A percentile compares a stretch with the other conserved stretches of the same genome.
These are phyloP conservation scores for Penicillium sp. DNA, from an alignment of 2,329 filamentous ascomycete species.

Conservation along the genomic window DNA sequence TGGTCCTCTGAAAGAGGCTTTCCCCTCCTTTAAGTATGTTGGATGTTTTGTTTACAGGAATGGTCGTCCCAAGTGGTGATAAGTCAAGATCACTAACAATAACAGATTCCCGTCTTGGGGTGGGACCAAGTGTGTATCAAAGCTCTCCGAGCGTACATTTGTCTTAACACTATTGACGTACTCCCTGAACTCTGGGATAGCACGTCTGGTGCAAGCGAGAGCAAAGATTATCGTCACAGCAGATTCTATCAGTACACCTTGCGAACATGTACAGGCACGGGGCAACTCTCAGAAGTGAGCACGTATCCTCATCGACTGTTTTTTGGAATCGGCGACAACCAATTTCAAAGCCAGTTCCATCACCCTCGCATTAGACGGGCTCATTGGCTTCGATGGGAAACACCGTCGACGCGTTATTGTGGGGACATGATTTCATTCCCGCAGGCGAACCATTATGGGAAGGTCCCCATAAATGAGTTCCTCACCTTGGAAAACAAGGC, in stretches of 20 bases:
- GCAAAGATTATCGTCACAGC: conserved; percentile 6
- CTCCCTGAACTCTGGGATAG: conserved; percentile 4
- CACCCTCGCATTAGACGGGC: neutral
- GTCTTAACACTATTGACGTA: conserved; percentile 5
- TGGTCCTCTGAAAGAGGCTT: neutral
- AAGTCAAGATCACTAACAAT: neutral
- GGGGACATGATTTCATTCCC: neutral
- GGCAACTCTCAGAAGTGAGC: neutral
- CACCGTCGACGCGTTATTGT: too few relatives aligned
- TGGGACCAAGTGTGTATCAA: conserved; percentile 4
- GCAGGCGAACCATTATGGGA: neutral
- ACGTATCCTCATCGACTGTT: conserved; percentile 5
- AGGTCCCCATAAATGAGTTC: neutral
- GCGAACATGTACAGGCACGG: neutral
- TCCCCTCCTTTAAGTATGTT: neutral
- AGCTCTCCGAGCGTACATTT: conserved; percentile 5
- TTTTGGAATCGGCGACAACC: neutral
- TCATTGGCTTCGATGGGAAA: neutral
- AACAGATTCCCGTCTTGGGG: neutral
- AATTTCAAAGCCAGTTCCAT: neutral
- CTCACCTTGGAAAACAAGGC: neutral
- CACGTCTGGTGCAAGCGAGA: neutral
- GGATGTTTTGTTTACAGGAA: neutral
- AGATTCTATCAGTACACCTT: conserved; percentile 5
- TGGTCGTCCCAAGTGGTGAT: neutral